Base-by-base conservation (phyloP, 2,329 filamentous ascomycete genomes). In the Neopestalotiopsis rosae region DNA sequence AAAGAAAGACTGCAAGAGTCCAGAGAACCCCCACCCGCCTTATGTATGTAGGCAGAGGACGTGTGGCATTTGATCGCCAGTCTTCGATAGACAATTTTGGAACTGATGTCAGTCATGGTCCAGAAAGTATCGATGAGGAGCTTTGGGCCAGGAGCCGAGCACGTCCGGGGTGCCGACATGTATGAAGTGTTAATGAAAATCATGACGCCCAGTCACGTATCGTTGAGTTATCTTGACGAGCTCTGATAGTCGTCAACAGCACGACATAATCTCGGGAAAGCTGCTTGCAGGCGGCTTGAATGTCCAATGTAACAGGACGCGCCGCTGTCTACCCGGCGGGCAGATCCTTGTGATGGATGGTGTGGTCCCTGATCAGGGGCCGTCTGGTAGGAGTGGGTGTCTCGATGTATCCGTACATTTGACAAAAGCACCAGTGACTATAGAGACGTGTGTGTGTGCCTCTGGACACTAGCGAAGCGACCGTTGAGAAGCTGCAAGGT, bases 231-330 rank as follows among this genome's bases (percentile, higher is more conserved):
- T 82, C 74, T 75, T 52, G 67, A 76, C 68, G 71, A 58, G 59
- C n/a, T 67, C 64, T n/a, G 14, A 42, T n/a, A 52, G 28, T 56
- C 28, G 30, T 57, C 69, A 68, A 69, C 63, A 64, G 68, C 65
- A 72, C 74, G 72, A 76, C 73, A 77, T 73, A 79, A 79, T 80
- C 75, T 79, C 77, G 78, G 79, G 76, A 79, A 71, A 73, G 73
- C 76, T 74, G 73, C 76, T 74, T 81, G 78, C 77, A 80, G 75
- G 74, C 71, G 73, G 74, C 71, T 76, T 38, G 34, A 76, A 76
- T 74, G 73, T 75, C 75, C 24, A 70, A 77, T 77, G 75, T 70
- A 68, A 78, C 76, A 45, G 49, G 64, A 61, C 9, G 66, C 62
- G 62, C 62, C 32, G 67, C 71, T 71, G 69, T 69, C 69, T 66